Evolutionary conservation across 1,284 basidiomycete species (phyloP).

Genomic region (Coriolopsis trogii): DNA sequence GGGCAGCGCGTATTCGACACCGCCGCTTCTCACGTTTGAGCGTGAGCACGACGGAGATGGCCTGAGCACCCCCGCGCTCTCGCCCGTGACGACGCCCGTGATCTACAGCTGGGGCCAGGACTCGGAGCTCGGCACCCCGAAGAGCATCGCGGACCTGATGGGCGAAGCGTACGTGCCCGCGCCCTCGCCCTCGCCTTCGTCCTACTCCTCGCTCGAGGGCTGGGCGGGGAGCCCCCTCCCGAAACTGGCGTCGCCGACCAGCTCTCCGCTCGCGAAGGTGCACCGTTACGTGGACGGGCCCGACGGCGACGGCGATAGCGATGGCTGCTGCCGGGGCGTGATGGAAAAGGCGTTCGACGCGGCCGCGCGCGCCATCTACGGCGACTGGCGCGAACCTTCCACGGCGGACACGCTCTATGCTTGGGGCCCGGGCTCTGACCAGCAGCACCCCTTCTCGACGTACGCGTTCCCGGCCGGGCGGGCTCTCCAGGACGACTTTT

Average conservation of each 20-base stretch:
- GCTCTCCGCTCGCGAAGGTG: conserved; percentile 14
- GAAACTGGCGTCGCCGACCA: conserved; percentile 19
- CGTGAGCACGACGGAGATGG: conserved; percentile 25
- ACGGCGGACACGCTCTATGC: conserved; percentile 12
- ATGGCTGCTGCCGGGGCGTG: conserved; percentile 24
- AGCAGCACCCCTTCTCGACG: conserved; percentile 3
- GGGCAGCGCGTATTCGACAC: conserved; percentile 21
- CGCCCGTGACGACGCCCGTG: conserved; percentile 22
- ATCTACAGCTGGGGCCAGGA: conserved; percentile 13
- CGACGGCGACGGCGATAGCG: too few relatives aligned
- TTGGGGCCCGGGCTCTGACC: conserved; percentile 15
- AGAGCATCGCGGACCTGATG: conserved; percentile 17
- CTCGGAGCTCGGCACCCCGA: conserved; percentile 17
- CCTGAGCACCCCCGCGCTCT: conserved; percentile 23
- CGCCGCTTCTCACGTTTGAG: conserved; percentile 24
- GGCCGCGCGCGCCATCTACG: conserved; percentile 24
- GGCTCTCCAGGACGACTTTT: conserved; percentile 29
- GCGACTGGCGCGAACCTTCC: conserved; percentile 22
- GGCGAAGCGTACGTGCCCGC: conserved; percentile 19
- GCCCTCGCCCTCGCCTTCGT: conserved; percentile 24
- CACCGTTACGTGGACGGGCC: conserved; percentile 21
- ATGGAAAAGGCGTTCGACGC: conserved; percentile 35
- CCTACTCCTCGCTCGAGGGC: conserved; percentile 35
- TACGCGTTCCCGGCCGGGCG: conserved; percentile 10
- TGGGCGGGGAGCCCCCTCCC: conserved; percentile 32